Percentiles rank a stretch among this genome's conserved stretches.
These are phyloP conservation scores for Podospora pseudocomata DNA, from an alignment of 495 filamentous ascomycete genomes.

Conservation along the genomic window DNA sequence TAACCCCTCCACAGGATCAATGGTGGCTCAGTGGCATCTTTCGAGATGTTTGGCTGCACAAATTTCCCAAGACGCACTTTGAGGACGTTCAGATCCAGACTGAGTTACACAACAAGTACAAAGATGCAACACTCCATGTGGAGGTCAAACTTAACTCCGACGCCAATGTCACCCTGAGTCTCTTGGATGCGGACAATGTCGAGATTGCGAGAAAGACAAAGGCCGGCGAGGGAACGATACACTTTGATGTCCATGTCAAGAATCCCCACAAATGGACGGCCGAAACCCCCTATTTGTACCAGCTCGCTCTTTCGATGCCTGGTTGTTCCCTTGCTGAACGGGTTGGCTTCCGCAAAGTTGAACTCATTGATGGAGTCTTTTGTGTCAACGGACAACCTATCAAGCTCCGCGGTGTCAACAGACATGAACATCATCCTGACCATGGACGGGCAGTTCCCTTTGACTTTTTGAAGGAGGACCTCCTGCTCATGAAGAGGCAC, in stretches of 20 bases:
- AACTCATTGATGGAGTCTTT: constrained; percentile 55
- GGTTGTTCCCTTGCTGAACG: constrained; percentile 45
- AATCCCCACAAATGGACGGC: constrained; percentile 64
- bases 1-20: constrained; percentile 38
- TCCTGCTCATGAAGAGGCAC: constrained; percentile 62
- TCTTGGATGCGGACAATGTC: constrained; percentile 35
- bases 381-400: constrained; percentile 59
- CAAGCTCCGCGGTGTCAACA: constrained; percentile 62
- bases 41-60: constrained; percentile 62
- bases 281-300: constrained; percentile 63
- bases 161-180: constrained; percentile 29
- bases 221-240: constrained; percentile 15
- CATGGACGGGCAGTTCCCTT: constrained; percentile 59
- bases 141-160: constrained; percentile 39
- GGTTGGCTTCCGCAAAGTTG: constrained; percentile 58
- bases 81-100: constrained; percentile 59
- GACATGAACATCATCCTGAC: constrained; percentile 62
- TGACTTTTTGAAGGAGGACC: constrained; percentile 52
- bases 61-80: constrained; percentile 55
- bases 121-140: constrained; percentile 51
- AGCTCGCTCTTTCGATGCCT: constrained; percentile 40
- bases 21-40: constrained; percentile 66
- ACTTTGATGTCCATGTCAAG: constrained; percentile 34
- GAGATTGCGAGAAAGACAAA: constrained; percentile 23
- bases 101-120: constrained; percentile 52